A percentile compares a stretch with the other conserved stretches of the same genome.
Evolutionary conservation across 2,329 filamentous ascomycete species (phyloP).

Genomic region (Pyrenophora teres): DNA sequence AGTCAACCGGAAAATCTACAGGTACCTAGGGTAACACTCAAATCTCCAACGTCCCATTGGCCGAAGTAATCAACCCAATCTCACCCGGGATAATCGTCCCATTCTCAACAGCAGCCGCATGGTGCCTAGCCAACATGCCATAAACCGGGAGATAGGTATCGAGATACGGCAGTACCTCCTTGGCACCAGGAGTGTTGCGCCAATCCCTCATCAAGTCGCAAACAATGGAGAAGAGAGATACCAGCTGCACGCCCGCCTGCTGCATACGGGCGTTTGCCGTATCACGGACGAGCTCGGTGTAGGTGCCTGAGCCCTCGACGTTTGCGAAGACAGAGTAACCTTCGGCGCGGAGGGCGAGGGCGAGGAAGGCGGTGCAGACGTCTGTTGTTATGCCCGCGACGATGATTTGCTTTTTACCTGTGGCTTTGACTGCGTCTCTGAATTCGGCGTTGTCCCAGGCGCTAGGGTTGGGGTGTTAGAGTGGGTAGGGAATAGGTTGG

Average conservation of each 20-base stretch:
- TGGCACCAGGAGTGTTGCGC: slow-evolving; percentile 58
- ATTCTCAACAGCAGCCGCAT: slow-evolving; percentile 64
- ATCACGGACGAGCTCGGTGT: slow-evolving; percentile 63
- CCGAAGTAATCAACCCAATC: slow-evolving; percentile 36
- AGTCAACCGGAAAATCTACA: no score
- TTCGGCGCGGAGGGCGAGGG: slow-evolving; percentile 70
- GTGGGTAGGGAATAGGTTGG: neutral
- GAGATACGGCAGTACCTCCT: slow-evolving; percentile 65
- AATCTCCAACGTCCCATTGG: slow-evolving; percentile 23
- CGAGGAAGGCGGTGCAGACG: slow-evolving; percentile 75
- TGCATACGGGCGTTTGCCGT: slow-evolving; percentile 71
- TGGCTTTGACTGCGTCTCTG: slow-evolving; percentile 65
- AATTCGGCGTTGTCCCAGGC: slow-evolving; percentile 78
- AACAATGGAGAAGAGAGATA: slow-evolving; percentile 66
- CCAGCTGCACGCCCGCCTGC: slow-evolving; percentile 67
- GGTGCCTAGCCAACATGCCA: slow-evolving; percentile 65
- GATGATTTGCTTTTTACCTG: slow-evolving; percentile 71
- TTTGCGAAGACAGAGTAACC: slow-evolving; percentile 77
- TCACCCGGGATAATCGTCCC: slow-evolving; percentile 65
- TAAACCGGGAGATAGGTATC: slow-evolving; percentile 69
- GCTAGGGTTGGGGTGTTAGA: slow-evolving; percentile 25
- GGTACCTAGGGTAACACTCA: neutral
- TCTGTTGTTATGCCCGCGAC: slow-evolving; percentile 75
- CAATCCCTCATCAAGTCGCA: slow-evolving; percentile 74
- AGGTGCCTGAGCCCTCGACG: slow-evolving; percentile 72